Conservation (phyloP, 345 rosid genomes). For the Angophora floribunda region DNA sequence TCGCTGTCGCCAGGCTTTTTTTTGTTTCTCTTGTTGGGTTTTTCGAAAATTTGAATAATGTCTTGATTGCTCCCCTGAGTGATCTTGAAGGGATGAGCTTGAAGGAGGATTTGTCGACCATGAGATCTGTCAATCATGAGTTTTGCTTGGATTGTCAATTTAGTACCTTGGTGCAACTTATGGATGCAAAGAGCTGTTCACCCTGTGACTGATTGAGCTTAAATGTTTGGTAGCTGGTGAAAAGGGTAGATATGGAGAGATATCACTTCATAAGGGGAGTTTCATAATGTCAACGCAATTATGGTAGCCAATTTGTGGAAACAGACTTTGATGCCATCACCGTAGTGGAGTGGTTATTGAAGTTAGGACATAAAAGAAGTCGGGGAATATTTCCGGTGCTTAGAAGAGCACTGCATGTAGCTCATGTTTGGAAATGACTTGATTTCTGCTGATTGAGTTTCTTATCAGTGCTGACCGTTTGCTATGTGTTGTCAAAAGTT, state of each 20-base stretch:
- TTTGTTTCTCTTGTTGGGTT: not conserved
- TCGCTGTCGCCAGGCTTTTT: accelerated
- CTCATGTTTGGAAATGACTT: not conserved
- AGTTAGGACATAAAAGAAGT: not conserved
- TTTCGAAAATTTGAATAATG: not conserved
- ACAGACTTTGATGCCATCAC: not conserved
- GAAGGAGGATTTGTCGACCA: not conserved
- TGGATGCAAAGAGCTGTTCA: not conserved
- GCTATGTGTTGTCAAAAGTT: not conserved
- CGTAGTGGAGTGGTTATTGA: not conserved
- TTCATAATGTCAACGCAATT: not conserved
- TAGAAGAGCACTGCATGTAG: not conserved
- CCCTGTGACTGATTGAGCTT: not conserved
- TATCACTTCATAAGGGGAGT: not conserved
- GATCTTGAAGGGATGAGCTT: not conserved
- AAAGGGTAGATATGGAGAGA: not conserved
- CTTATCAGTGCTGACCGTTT: not conserved
- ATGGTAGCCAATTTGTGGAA: not conserved
- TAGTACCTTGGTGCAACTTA: not conserved
- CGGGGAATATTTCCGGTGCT: not conserved
- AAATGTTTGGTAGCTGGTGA: not conserved
- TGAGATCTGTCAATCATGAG: not conserved
- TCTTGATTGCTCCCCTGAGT: not conserved
- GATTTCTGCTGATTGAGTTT: not conserved
- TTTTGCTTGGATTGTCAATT: not conserved